These are phyloP conservation scores for Hyaloraphidium curvatum DNA, from an alignment of 192 early-diverging fungal genomes.

Conservation along the genomic window DNA sequence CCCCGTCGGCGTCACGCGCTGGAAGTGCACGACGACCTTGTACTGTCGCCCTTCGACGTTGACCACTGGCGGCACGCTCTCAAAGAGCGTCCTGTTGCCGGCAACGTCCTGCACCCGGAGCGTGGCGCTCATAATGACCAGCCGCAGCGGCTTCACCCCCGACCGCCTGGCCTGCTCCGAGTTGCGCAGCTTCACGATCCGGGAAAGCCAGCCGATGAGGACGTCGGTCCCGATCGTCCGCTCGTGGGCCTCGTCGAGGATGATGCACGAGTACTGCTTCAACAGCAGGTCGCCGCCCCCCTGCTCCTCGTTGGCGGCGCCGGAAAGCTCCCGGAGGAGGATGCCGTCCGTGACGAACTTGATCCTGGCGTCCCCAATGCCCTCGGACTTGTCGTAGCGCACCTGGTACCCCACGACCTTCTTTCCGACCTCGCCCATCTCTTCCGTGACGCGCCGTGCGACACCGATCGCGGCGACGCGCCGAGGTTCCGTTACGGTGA, in stretches of 20 bases:
- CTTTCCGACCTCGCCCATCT: conserved; percentile 45
- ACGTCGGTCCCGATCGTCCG: conserved; percentile 95
- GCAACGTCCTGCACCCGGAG: conserved; percentile 94
- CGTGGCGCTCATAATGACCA: conserved; percentile 99
- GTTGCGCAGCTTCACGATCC: conserved; percentile 65
- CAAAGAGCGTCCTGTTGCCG: conserved; percentile 59
- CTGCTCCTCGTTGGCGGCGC: conserved; percentile 6
- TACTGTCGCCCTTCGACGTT: conserved; percentile 84
- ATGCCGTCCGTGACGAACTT: conserved; percentile 99
- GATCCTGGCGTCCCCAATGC: conserved; percentile 32
- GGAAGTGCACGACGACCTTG: conserved; percentile 79
- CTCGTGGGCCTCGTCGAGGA: conserved; percentile 99
- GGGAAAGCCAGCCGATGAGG: conserved; percentile 84
- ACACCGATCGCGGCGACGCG: conserved; percentile 94
- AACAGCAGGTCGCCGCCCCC: conserved; percentile 52
- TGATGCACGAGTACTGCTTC: conserved; percentile 83
- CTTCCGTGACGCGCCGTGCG: conserved; percentile 82
- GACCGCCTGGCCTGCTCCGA: conserved; percentile 21
- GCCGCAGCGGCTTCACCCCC: conserved; percentile 50
- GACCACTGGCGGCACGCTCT: conserved; percentile 55
- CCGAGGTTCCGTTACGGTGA: conserved; percentile 95
- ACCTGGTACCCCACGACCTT: conserved; percentile 51
- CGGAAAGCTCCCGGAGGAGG: conserved; percentile 70
- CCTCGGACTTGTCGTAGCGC: conserved; percentile 70
- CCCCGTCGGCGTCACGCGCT: conserved; percentile 66